These are phyloP conservation scores for Naganishia liquefaciens DNA, from an alignment of 1,284 basidiomycete species.

Conservation along the genomic window DNA sequence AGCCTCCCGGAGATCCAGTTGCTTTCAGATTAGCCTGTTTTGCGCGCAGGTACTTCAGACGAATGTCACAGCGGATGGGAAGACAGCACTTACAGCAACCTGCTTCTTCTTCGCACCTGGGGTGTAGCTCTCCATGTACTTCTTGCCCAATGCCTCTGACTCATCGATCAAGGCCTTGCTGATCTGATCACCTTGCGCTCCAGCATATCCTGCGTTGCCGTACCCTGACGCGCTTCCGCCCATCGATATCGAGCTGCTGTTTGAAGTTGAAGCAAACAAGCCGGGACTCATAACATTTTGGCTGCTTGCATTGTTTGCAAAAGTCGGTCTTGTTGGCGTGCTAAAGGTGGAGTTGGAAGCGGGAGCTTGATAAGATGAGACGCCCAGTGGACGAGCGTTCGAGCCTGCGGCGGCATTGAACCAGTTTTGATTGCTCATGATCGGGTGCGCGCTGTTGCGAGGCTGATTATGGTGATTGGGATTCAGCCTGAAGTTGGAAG, in stretches of 20 bases:
- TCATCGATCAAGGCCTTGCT: slow-evolving; percentile 26
- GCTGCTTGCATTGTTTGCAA: slow-evolving; percentile 3
- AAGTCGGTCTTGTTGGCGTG: slow-evolving; percentile 21
- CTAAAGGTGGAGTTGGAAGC: slow-evolving; percentile 16
- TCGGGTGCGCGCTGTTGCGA: not conserved
- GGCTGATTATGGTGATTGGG: not conserved
- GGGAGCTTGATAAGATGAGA: slow-evolving; percentile 22
- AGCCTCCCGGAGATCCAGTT: slow-evolving; percentile 20
- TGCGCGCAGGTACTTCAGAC: not conserved
- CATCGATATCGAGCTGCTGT: not conserved
- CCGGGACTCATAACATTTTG: slow-evolving; percentile 19
- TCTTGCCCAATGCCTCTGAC: slow-evolving; percentile 31
- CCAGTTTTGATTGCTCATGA: slow-evolving; percentile 25
- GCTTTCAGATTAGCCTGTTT: slow-evolving; percentile 22
- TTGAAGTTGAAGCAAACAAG: slow-evolving; percentile 16
- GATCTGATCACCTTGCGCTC: slow-evolving; percentile 25
- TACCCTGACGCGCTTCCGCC: slow-evolving; percentile 3
- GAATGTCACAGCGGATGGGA: not conserved
- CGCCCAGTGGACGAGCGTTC: slow-evolving; percentile 21
- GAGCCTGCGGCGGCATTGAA: slow-evolving; percentile 28
- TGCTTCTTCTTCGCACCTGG: slow-evolving; percentile 29
- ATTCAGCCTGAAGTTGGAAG: not conserved
- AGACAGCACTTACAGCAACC: slow-evolving; percentile 25
- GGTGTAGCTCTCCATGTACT: slow-evolving; percentile 32
- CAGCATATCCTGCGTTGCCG: slow-evolving; percentile 15